phyloP scores from a whole-genome alignment of 352 stramenopile species.

The Globisporangium paroecandrum region DNA sequence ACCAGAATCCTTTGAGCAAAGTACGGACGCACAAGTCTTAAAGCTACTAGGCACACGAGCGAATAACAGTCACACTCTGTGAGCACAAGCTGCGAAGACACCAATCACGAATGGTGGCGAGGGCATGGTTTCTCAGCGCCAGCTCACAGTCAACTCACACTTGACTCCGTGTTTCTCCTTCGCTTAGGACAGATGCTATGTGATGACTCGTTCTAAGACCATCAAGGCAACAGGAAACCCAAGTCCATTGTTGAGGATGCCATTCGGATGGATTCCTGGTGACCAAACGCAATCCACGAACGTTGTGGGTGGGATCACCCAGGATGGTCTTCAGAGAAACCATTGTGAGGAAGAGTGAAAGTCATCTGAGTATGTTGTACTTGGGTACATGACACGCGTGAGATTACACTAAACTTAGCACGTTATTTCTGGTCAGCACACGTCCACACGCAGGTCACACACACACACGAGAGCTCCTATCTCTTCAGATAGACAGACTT shows the following conservation, averaged over 20 bases:
- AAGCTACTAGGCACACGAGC: neutral
- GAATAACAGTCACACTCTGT: neutral
- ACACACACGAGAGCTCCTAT: neutral
- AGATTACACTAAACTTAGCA: neutral
- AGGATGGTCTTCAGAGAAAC: neutral
- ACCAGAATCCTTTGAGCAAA: neutral
- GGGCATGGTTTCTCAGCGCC: neutral
- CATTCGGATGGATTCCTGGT: neutral
- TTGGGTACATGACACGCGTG: neutral
- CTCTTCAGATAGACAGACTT: neutral
- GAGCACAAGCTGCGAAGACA: neutral
- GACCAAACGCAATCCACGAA: neutral
- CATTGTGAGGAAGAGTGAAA: neutral
- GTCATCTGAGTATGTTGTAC: neutral
- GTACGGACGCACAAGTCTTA: neutral
- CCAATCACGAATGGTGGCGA: neutral
- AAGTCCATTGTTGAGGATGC: neutral
- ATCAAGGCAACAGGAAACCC: neutral
- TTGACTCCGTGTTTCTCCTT: too few relatives aligned
- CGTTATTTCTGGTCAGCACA: slow-evolving; percentile 1
- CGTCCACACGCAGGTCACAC: neutral
- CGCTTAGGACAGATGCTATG: neutral
- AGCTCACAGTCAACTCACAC: neutral
- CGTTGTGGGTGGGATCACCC: neutral
- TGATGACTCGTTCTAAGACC: neutral